Percentiles rank a stretch among this genome's conserved stretches.
phyloP scores from a whole-genome alignment of 176 grass and related monocot species.

The Carex kokanica region DNA sequence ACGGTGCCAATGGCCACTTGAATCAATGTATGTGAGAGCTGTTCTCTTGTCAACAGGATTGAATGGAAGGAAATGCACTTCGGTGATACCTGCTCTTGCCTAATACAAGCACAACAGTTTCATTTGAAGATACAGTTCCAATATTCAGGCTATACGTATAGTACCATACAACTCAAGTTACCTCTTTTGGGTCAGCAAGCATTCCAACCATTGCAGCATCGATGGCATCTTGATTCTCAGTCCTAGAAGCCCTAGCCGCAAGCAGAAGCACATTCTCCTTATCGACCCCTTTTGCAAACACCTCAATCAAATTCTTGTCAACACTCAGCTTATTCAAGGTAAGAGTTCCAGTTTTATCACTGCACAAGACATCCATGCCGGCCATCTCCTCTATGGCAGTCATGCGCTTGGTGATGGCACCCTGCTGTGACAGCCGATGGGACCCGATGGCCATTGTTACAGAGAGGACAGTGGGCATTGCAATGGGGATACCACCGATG shows the following conservation, averaged over 20 bases:
- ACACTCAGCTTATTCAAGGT: conserved; percentile 85
- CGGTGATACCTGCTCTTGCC: conserved; percentile 68
- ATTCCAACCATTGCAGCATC: conserved; percentile 84
- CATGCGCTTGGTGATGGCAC: conserved; percentile 97
- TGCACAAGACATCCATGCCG: conserved; percentile 83
- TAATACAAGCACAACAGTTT: conserved; percentile 27
- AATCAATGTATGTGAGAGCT: conserved; percentile 67
- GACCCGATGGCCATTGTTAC: conserved; percentile 98
- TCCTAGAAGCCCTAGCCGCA: conserved; percentile 67
- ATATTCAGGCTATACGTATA: neutral
- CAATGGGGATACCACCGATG: conserved; percentile 95
- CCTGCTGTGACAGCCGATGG: conserved; percentile 56
- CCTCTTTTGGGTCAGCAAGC: conserved; percentile 76
- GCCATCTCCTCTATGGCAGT: conserved; percentile 99
- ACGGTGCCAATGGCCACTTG: conserved; percentile 56
- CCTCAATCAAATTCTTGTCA: conserved; percentile 66
- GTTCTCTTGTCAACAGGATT: conserved; percentile 97
- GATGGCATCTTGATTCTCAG: conserved; percentile 99
- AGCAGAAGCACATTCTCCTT: conserved; percentile 39
- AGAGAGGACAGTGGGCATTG: conserved; percentile 89
- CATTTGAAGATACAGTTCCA: neutral
- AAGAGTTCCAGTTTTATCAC: conserved; percentile 95
- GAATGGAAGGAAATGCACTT: conserved; percentile 91
- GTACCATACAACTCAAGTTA: conserved; percentile 6
- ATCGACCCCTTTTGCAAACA: conserved; percentile 41